These are phyloP conservation scores for Teratosphaeria nubilosa DNA, from an alignment of 2,329 filamentous ascomycete species.

Conservation along the genomic window DNA sequence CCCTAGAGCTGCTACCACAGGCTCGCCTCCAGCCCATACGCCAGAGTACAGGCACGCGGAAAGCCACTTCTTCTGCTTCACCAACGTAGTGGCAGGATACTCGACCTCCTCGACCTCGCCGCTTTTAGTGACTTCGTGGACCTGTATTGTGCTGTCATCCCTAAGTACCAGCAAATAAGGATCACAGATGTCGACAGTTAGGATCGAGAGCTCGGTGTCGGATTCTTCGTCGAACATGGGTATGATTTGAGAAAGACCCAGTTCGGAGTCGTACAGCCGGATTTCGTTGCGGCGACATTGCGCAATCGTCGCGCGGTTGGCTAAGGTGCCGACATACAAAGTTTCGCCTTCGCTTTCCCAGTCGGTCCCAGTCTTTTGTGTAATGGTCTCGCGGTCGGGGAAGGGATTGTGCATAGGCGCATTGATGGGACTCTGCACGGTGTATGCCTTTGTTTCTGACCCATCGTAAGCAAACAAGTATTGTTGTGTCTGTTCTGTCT, in stretches of 20 bases:
- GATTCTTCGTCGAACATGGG: slow-evolving; percentile 88
- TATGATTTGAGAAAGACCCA: slow-evolving; percentile 81
- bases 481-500: slow-evolving; percentile 11
- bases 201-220: slow-evolving; percentile 65
- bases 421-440: not conserved
- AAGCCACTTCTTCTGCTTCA: slow-evolving; percentile 63
- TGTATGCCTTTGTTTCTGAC: slow-evolving; percentile 17
- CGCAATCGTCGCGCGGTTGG: slow-evolving; percentile 69
- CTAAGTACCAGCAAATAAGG: slow-evolving; percentile 75
- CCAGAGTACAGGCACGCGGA: slow-evolving; percentile 73
- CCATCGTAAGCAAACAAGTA: slow-evolving; percentile 23
- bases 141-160: slow-evolving; percentile 69
- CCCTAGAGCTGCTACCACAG: slow-evolving; percentile 69
- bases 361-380: slow-evolving; percentile 64
- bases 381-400: slow-evolving; percentile 8
- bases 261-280: slow-evolving; percentile 83
- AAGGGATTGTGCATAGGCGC: not conserved
- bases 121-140: slow-evolving; percentile 64
- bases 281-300: slow-evolving; percentile 83
- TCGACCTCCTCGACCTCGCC: slow-evolving; percentile 53
- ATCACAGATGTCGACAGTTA: slow-evolving; percentile 75
- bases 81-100: slow-evolving; percentile 48
- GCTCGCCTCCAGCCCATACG: slow-evolving; percentile 44
- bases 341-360: slow-evolving; percentile 87
- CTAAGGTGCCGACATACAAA: slow-evolving; percentile 73